These are phyloP conservation scores for Exophiala xenobiotica DNA, from an alignment of 2,329 filamentous ascomycete genomes.

Conservation along the genomic window DNA sequence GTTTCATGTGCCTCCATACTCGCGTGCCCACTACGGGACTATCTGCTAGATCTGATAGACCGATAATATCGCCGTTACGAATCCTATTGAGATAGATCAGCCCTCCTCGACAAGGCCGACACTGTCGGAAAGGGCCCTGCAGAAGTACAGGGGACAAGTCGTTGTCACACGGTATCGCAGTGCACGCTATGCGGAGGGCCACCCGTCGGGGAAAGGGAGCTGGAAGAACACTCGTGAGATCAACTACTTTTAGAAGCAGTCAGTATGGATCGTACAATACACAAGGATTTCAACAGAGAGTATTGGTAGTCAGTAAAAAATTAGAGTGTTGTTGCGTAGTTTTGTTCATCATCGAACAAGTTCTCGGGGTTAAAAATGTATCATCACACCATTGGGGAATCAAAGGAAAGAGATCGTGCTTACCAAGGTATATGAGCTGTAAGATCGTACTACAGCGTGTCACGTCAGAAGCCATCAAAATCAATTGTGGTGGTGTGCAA, in stretches of 20 bases:
- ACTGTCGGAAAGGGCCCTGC: too few relatives aligned
- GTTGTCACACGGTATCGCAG: too few relatives aligned
- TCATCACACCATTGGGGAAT: conserved; percentile 55
- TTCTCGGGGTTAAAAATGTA: conserved; percentile 65
- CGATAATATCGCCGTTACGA: too few relatives aligned
- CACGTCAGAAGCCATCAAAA: conserved; percentile 17
- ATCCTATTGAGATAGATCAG: too few relatives aligned
- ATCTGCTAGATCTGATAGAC: too few relatives aligned
- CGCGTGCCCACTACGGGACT: too few relatives aligned
- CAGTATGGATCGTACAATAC: conserved; percentile 6
- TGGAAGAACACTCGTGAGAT: not conserved
- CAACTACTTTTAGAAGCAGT: conserved; percentile 6
- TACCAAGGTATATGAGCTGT: conserved; percentile 17
- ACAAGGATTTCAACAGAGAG: not conserved
- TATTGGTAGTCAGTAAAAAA: conserved; percentile 63
- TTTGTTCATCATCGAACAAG: conserved; percentile 57
- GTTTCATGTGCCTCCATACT: too few relatives aligned
- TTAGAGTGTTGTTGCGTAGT: conserved; percentile 68
- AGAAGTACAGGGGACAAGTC: too few relatives aligned
- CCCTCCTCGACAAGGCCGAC: too few relatives aligned
- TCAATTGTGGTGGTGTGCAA: conserved; percentile 7
- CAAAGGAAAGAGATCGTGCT: conserved; percentile 20
- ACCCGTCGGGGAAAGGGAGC: too few relatives aligned
- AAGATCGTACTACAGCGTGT: not conserved
- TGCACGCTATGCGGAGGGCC: too few relatives aligned